These are phyloP conservation scores for Pythium volutum DNA, from an alignment of 352 stramenopile genomes.

Conservation along the genomic window DNA sequence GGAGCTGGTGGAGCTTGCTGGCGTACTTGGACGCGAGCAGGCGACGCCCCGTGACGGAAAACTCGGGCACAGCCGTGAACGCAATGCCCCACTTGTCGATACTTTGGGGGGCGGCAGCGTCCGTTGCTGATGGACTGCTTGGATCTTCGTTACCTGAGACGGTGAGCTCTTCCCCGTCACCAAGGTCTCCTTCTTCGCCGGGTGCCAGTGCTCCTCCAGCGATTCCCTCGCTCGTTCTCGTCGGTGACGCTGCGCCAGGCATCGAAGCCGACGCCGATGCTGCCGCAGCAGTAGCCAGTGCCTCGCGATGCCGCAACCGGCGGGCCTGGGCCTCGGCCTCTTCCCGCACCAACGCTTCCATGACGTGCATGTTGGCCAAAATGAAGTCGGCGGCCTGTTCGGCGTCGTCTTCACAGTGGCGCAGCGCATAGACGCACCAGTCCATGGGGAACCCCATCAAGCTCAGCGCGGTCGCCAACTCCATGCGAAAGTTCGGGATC, in stretches of 20 bases:
- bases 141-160: constrained; percentile 3
- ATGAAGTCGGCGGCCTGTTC: constrained; percentile 84
- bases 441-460: constrained; percentile 89
- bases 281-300: constrained; percentile 3
- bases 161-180: constrained; percentile 6
- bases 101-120: constrained; percentile 19
- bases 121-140: not conserved
- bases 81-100: constrained; percentile 84
- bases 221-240: not conserved
- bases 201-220: not conserved
- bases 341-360: constrained; percentile 76
- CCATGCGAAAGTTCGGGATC: constrained; percentile 85
- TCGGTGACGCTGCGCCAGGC: not conserved
- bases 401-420: constrained; percentile 80
- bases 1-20: constrained; percentile 53
- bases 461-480: constrained; percentile 70
- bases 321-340: constrained; percentile 55
- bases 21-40: constrained; percentile 74
- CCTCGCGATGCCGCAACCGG: constrained; percentile 45
- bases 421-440: constrained; percentile 81
- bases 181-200: not conserved
- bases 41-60: constrained; percentile 71
- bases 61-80: constrained; percentile 83
- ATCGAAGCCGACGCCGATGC: not conserved
- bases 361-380: constrained; percentile 80